phyloP scores from a whole-genome alignment of 495 filamentous ascomycete species.

The Sordaria brevicollis region DNA sequence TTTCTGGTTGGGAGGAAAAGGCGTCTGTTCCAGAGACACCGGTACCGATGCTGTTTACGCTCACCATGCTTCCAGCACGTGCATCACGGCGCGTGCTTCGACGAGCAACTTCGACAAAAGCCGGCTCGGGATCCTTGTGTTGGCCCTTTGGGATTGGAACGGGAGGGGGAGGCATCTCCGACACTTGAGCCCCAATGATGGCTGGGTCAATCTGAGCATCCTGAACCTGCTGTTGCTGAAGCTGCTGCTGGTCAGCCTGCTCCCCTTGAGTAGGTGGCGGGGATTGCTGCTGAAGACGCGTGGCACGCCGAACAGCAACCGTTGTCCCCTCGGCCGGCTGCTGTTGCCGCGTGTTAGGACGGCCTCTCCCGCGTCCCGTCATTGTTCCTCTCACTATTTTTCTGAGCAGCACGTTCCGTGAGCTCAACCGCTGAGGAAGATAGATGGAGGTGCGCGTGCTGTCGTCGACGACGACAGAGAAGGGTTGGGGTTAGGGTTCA shows the following conservation, averaged over 20 bases:
- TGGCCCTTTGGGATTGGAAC: constrained; percentile 7
- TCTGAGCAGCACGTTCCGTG: not conserved
- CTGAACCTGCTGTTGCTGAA: not conserved
- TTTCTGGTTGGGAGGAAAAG: constrained; percentile 8
- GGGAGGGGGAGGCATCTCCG: constrained; percentile 17
- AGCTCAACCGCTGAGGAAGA: not conserved
- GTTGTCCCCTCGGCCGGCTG: constrained; percentile 1
- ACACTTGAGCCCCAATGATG: constrained; percentile 10
- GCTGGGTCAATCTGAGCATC: constrained; percentile 15
- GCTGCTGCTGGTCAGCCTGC: constrained; percentile 3
- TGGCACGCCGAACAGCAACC: not conserved
- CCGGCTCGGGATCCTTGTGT: not conserved
- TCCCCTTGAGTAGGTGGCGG: constrained; percentile 18
- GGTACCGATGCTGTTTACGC: constrained; percentile 6
- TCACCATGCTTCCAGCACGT: constrained; percentile 6
- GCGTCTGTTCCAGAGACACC: not conserved
- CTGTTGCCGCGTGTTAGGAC: constrained; percentile 6
- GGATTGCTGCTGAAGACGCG: constrained; percentile 1
- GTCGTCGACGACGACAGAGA: constrained; percentile 2
- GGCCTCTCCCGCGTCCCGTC: constrained; percentile 16
- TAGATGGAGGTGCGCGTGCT: not conserved
- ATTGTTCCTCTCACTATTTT: constrained; percentile 1
- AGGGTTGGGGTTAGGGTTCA: constrained; percentile 29
- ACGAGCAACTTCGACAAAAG: constrained; percentile 1
- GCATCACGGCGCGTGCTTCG: constrained; percentile 9